Conservation (phyloP, 352 stramenopile species). For the Globisporangium nodosum region DNA sequence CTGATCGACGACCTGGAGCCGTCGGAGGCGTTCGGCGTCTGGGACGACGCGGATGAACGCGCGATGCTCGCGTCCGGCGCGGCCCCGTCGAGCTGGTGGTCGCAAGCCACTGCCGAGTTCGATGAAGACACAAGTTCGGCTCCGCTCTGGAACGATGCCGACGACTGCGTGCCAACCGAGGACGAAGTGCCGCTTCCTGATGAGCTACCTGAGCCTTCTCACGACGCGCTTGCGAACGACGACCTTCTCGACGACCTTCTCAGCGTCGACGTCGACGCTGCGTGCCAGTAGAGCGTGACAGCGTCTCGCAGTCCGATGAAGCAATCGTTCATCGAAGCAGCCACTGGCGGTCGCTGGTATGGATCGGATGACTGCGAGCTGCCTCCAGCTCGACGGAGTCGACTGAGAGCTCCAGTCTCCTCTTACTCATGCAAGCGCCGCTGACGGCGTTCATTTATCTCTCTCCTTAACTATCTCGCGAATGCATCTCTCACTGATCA, state of each 20-base stretch:
- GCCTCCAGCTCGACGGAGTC: neutral
- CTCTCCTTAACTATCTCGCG: slow-evolving; percentile 5
- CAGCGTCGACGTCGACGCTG: slow-evolving; percentile 44
- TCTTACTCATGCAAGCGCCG: neutral
- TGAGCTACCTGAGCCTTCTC: slow-evolving; percentile 19
- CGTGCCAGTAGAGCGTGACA: slow-evolving; percentile 3
- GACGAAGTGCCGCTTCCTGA: slow-evolving; percentile 35
- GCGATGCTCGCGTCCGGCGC: slow-evolving; percentile 32
- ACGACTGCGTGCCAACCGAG: neutral
- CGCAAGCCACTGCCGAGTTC: slow-evolving; percentile 12
- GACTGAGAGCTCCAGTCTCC: neutral
- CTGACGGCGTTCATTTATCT: slow-evolving; percentile 1
- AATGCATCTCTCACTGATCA: slow-evolving; percentile 19
- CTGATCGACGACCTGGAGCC: slow-evolving; percentile 41
- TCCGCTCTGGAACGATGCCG: slow-evolving; percentile 11
- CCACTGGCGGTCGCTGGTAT: neutral
- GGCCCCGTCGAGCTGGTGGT: slow-evolving; percentile 49
- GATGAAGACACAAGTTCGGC: slow-evolving; percentile 13
- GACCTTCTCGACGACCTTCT: slow-evolving; percentile 45
- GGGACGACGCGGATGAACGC: slow-evolving; percentile 36
- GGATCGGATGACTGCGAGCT: neutral
- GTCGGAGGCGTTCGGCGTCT: slow-evolving; percentile 18
- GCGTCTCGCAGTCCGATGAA: too few relatives aligned
- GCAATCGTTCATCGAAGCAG: neutral
- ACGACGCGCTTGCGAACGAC: slow-evolving; percentile 14